Base-by-base conservation (phyloP, 2,329 filamentous ascomycete species). In the Fusarium marasasianum region DNA sequence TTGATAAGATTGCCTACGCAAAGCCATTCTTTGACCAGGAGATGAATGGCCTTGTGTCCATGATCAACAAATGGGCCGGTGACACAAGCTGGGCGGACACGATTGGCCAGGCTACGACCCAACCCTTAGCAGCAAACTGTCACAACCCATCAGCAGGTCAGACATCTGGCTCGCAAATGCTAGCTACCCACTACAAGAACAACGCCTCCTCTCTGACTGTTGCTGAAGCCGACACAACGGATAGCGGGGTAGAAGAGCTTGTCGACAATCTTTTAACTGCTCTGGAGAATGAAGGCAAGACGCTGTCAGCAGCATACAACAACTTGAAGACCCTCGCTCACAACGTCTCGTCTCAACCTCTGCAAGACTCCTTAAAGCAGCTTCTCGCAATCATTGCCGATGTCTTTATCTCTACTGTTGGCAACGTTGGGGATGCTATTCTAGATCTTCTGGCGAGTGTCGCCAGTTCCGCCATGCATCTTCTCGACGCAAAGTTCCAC, bases 301-400 rank as follows among this genome's bases (percentile, higher is more conserved):
- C n/a, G 3, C 0, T 53, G 2, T 6, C 33, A 15, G 29, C 29
- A 33, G 47, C 47, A 12, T 50, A 50, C 10, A 50, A 22, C 47
- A 33, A 50, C 29, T 4, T 50, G 0, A 50, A n/a, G 26, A n/a
- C 5, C 13, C 20, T n/a, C 5, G 47, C 50, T 1, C 50, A 26
- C 8, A 26, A 26, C 0, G 13, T 53, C 13, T 5, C 4, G 0
- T 38, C n/a, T 10, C 13, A 9, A 3, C 33, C n/a, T 3, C 22
- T 38, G 6, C 11, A 38, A 26, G 12, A 37, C 35, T 26, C 50
- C 13, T 4, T 53, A 0, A 38, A 53, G 14, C n/a, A 53, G 5
- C 17, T 38, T 11, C 1, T 29, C 1, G 33, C 11, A 1, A 53
- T 53, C 0, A 15, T 53, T 17, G 50, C 33, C 10, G 33, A 53